A percentile compares a stretch with the other conserved stretches of the same genome.
Conservation (phyloP, 2,329 filamentous ascomycete genomes). For the Phialemonium atrogriseum region DNA sequence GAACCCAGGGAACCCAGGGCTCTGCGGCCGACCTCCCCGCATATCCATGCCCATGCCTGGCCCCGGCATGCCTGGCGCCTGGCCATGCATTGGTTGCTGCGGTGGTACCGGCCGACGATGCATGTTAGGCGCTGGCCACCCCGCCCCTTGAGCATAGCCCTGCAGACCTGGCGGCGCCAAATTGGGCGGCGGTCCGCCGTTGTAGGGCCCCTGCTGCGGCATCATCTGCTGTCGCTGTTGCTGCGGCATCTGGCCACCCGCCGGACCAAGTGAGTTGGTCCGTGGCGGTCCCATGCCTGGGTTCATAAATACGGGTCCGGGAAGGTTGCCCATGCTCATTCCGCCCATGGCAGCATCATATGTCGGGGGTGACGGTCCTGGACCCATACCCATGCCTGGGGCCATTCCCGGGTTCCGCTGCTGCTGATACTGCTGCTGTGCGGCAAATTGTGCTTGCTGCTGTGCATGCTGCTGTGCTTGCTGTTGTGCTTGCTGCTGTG, state of each 20-base stretch:
- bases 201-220: conserved; percentile 9
- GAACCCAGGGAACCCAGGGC: conserved; percentile 13
- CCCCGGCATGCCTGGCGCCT: conserved; percentile 6
- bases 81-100: neutral
- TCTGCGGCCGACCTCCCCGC: conserved; percentile 9
- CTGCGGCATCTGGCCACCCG: conserved; percentile 11
- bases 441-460: conserved; percentile 14
- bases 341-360: conserved; percentile 2
- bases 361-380: no score
- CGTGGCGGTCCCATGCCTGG: conserved; percentile 2
- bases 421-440: conserved; percentile 14
- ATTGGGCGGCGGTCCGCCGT: conserved; percentile 5
- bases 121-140: conserved; percentile 7
- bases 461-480: conserved; percentile 16
- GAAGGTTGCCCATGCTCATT: conserved; percentile 4
- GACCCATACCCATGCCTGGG: conserved; percentile 12
- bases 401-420: conserved; percentile 8
- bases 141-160: conserved; percentile 7
- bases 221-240: conserved; percentile 13
- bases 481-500: conserved; percentile 22
- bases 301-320: no score
- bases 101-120: conserved; percentile 9
- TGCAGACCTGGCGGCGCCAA: no score
- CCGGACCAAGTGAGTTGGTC: conserved; percentile 2
- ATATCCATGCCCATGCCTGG: conserved; percentile 9